Evolutionary conservation across 352 stramenopile genomes (phyloP), one percentile per base, ranked within the genome.

Genomic region (Globisporangium megalacanthum): DNA sequence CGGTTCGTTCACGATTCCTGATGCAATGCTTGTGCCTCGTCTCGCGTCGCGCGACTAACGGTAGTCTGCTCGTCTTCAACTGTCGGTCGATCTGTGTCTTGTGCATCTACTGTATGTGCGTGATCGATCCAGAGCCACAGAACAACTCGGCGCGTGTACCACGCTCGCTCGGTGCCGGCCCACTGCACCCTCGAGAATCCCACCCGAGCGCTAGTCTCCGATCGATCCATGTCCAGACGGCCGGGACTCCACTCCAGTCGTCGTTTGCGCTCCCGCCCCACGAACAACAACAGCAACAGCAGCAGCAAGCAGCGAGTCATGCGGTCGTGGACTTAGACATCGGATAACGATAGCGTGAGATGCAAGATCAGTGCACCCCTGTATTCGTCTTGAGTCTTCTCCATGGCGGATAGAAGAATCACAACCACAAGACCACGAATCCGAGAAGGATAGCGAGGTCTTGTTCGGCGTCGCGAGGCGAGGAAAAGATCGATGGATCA

Each of bases 231-330:
- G 41, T 44, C 4, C 53, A 61, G 9, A 36, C 49, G 14, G 31
- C 58, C 9, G 15, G 54, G 6, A 46, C 14, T 19, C 50, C 64
- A 6, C 45, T 81, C 37, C 75, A 83, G 19, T 77, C 76, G 8
- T 87, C 76, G 6, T 83, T 86, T 36, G 62, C 82, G 22, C 62
- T 89, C 7, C 56, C 68, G 7, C 20, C 70, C 4, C 61, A 53
- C 45, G 69, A 77, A 20, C 46, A 49, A 10, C 29, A 35, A 22
- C 52, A 49, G 19, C 37, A 37, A 22, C 19, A 57, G 35, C 35
- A 35, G 2, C 36, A 48, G 35, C n/a, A 36, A 13, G 35, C 7
- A 13, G 35, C 35, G 35, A 39, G 10, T 39, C 35, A 39, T 13
- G 10, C 35, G 7, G 35, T 39, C 35, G 35, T 13, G 35, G 7